Base-by-base conservation (phyloP, 805 yeast species). In the Sungouiella thailandica region DNA sequence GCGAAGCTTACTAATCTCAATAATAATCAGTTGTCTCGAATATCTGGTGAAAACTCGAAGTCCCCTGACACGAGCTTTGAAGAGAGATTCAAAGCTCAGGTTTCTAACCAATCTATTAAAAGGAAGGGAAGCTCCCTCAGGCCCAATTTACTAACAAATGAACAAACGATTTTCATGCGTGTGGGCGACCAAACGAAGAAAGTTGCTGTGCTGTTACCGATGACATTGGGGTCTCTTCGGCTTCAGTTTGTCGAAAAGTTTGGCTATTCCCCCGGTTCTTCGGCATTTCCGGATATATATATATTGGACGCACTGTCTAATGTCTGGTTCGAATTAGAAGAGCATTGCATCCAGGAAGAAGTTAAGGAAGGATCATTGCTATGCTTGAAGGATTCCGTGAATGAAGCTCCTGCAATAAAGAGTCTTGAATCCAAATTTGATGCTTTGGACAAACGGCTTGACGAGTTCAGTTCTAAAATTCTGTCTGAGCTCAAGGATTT, bases 211-310 rank as follows among this genome's bases (percentile, higher is more conserved):
- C 55, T 55, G 22, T 47, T 65, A 10, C 79, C 80, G 1, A 56
- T 74, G 3, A 59, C 80, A 0, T 50, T 72, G 29, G 71, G 79
- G 3, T 66, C 78, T 2, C 49, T 83, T 23, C 69, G 93, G 28
- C 66, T 87, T 2, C 60, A 84, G 16, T 90, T 90, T 51, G 84
- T 89, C 5, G 96, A 90, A 49, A 84, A 78, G 47, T 89, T 88
- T 61, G 86, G 90, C 2, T 87, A 82, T 53, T 73, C 90, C 0
- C 93, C 95, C 0, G 81, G 83, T 0, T 57, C 75, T 1, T 72
- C 76, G 9, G 58, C 74, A 1, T 86, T 87, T 44, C 97, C 97
- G 0, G 83, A 80, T 9, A 73, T 93, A 17, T 83, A 83, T 47
- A 68, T 88, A 5, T 78, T 72, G 40, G 94, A 85, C 39, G 70